A percentile compares a stretch with the other conserved stretches of the same genome.
Evolutionary conservation across 176 grass and related monocot genomes (phyloP).

Genomic region (Phragmites australis): DNA sequence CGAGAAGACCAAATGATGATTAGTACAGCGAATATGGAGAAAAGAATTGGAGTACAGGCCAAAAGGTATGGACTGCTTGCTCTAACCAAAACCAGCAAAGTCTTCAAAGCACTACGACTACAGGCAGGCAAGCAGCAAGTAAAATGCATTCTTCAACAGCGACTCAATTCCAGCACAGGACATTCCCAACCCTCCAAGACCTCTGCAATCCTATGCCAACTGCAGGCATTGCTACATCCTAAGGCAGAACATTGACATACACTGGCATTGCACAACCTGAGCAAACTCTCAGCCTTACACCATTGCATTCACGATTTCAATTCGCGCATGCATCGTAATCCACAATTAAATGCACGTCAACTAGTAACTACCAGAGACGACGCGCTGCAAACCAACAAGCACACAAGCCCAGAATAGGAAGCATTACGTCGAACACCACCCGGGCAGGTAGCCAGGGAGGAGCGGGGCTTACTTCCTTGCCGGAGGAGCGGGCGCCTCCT

Average conservation of each 20-base stretch:
- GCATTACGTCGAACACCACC: slow-evolving; percentile 46
- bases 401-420: not conserved
- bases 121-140: not conserved
- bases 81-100: not conserved
- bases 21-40: not conserved
- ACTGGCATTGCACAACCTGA: not conserved
- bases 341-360: not conserved
- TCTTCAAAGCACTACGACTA: not conserved
- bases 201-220: not conserved
- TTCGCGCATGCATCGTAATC: not conserved
- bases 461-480: slow-evolving; percentile 37
- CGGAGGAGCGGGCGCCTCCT: slow-evolving; percentile 38
- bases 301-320: not conserved
- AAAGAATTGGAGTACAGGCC: not conserved
- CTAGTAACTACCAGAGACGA: not conserved
- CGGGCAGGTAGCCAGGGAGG: not conserved
- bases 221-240: not conserved
- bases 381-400: not conserved
- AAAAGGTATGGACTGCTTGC: not conserved
- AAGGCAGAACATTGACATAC: not conserved
- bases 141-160: not conserved
- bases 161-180: not conserved
- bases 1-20: not conserved
- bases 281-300: not conserved
- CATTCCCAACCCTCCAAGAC: not conserved